A percentile compares a stretch with the other conserved stretches of the same genome.
phyloP scores from a whole-genome alignment of 176 grass and related monocot genomes.

The Cenchrus fungigraminus region DNA sequence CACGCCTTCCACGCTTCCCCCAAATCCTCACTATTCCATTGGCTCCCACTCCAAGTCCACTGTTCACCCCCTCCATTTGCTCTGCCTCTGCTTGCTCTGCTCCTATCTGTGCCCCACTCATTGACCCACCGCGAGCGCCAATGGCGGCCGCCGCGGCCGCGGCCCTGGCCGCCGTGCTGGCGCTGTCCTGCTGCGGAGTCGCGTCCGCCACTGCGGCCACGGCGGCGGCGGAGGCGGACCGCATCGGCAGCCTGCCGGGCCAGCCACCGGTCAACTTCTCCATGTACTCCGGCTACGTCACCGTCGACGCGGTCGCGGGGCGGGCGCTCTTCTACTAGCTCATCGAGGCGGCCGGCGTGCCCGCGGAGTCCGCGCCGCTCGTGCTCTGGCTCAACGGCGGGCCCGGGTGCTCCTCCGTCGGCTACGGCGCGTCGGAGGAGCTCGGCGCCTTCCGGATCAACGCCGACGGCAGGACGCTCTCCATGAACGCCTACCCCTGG shows the following conservation, averaged over 20 bases:
- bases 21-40: no score
- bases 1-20: no score
- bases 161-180: slow-evolving; percentile 45
- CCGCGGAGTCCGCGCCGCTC: slow-evolving; percentile 53
- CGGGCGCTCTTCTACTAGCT: slow-evolving; percentile 89
- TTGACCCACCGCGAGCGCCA: slow-evolving; percentile 1
- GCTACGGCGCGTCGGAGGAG: slow-evolving; percentile 87
- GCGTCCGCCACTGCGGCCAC: not conserved
- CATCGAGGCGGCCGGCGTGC: slow-evolving; percentile 51
- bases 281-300: slow-evolving; percentile 90
- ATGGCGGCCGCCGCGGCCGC: slow-evolving; percentile 44
- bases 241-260: slow-evolving; percentile 67
- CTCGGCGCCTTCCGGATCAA: slow-evolving; percentile 81
- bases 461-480: slow-evolving; percentile 68
- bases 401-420: slow-evolving; percentile 85
- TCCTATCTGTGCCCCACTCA: not conserved
- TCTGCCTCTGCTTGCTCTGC: no score
- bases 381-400: slow-evolving; percentile 98
- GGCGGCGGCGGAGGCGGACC: slow-evolving; percentile 49
- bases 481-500: slow-evolving; percentile 69
- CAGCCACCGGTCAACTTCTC: slow-evolving; percentile 81
- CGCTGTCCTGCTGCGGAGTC: not conserved
- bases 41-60: no score
- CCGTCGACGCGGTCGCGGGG: slow-evolving; percentile 60
- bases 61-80: no score